Evolutionary conservation across 345 rosid genomes (phyloP).

Genomic region (Heritiera littoralis): DNA sequence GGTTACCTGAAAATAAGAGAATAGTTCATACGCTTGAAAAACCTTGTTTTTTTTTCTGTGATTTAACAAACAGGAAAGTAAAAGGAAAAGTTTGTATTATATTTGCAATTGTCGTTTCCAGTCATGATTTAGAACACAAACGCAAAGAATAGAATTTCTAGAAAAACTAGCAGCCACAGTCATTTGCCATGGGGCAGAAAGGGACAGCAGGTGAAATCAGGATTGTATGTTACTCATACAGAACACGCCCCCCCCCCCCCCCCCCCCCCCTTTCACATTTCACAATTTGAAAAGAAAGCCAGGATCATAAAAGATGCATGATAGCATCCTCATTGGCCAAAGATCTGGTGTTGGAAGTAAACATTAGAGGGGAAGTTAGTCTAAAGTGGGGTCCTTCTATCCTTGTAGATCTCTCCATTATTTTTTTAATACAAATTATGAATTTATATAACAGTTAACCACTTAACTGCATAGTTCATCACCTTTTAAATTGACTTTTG

Average conservation of each 20-base stretch:
- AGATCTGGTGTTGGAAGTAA: background rate
- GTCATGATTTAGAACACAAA: constrained; percentile 7
- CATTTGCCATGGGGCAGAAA: background rate
- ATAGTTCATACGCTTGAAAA: background rate
- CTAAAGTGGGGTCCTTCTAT: background rate
- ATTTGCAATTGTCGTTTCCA: background rate
- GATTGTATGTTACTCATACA: background rate
- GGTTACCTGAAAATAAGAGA: constrained; percentile 62
- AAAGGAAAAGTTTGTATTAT: background rate
- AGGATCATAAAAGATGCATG: constrained; percentile 5
- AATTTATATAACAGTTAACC: background rate
- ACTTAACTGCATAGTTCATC: background rate
- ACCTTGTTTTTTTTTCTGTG: background rate
- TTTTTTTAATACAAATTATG: background rate
- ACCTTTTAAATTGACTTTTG: constrained; percentile 1
- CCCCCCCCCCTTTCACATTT: background rate
- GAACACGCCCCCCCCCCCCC: no score
- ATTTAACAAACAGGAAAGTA: background rate
- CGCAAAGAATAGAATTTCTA: constrained; percentile 3
- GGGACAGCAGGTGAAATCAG: background rate
- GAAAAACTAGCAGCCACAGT: constrained; percentile 14
- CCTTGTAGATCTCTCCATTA: background rate
- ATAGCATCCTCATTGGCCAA: background rate
- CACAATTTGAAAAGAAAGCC: background rate
- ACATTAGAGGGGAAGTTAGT: background rate